Conservation (phyloP, 2,329 filamentous ascomycete species). For the Microsporum canis region DNA sequence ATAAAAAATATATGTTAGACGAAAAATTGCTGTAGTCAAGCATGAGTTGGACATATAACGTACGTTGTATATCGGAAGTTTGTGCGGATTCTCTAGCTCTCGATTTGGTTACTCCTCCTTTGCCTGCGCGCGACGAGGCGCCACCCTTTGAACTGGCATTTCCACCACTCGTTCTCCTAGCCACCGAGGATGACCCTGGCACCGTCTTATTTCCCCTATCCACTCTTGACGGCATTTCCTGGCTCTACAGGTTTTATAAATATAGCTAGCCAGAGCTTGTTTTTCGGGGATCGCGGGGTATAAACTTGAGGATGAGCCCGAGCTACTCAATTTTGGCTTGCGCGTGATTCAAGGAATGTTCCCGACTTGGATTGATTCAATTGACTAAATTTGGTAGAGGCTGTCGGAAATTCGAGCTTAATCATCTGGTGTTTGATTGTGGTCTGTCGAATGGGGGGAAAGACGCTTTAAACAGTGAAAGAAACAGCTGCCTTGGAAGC, state of each 20-base stretch:
- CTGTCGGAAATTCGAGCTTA: background rate
- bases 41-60: conserved; percentile 13
- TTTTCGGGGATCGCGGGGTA: background rate
- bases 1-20: conserved; percentile 6
- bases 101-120: conserved; percentile 11
- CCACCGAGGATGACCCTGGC: conserved; percentile 4
- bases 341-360: too few species aligned
- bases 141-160: conserved; percentile 1
- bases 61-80: conserved; percentile 31
- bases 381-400: background rate
- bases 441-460: background rate
- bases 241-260: background rate
- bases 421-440: background rate
- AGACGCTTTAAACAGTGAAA: background rate
- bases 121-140: conserved; percentile 8
- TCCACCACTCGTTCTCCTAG: conserved; percentile 8
- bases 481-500: background rate
- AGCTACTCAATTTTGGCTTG: too few species aligned
- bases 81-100: conserved; percentile 13
- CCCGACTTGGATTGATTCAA: background rate
- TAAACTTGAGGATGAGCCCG: background rate
- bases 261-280: too few species aligned
- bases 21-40: background rate
- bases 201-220: conserved; percentile 9
- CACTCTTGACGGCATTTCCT: conserved; percentile 11